Conservation (phyloP, 768 basidiomycete genomes). For the Kwoniella newhampshirensis region DNA sequence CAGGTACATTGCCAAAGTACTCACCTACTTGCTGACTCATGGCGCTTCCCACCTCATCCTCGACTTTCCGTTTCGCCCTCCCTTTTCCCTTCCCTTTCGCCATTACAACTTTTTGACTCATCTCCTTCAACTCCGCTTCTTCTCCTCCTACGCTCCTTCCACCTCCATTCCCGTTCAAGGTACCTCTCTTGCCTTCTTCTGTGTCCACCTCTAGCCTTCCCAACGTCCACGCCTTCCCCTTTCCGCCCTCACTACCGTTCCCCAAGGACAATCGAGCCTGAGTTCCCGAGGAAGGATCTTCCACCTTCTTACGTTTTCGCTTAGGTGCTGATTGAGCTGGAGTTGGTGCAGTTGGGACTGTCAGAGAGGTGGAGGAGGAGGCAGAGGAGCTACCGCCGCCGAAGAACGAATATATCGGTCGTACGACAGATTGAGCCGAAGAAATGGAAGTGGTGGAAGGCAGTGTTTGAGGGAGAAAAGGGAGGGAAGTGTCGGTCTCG, state of each 20-base stretch:
- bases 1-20: too few relatives aligned
- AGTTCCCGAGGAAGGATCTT: slow-evolving; percentile 1
- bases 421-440: too few relatives aligned
- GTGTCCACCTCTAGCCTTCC: background rate
- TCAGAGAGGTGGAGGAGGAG: background rate
- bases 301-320: slow-evolving; percentile 11
- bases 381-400: slow-evolving; percentile 2
- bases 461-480: too few relatives aligned
- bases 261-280: background rate
- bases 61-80: slow-evolving; percentile 11
- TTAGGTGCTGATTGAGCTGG: background rate
- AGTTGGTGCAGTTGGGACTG: background rate
- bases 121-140: slow-evolving; percentile 37
- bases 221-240: background rate
- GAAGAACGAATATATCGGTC: slow-evolving; percentile 9
- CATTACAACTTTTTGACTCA: slow-evolving; percentile 18
- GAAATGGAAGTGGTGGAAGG: too few relatives aligned
- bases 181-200: slow-evolving; percentile 11
- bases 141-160: slow-evolving; percentile 18
- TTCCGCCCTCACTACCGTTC: slow-evolving; percentile 4
- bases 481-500: too few relatives aligned
- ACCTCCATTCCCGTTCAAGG: slow-evolving; percentile 3
- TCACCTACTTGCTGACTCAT: background rate
- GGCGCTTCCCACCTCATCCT: background rate
- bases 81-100: slow-evolving; percentile 11